A percentile compares a stretch with the other conserved stretches of the same genome.
Evolutionary conservation across 2,329 filamentous ascomycete species (phyloP).

Genomic region (Metarhizium humberi): DNA sequence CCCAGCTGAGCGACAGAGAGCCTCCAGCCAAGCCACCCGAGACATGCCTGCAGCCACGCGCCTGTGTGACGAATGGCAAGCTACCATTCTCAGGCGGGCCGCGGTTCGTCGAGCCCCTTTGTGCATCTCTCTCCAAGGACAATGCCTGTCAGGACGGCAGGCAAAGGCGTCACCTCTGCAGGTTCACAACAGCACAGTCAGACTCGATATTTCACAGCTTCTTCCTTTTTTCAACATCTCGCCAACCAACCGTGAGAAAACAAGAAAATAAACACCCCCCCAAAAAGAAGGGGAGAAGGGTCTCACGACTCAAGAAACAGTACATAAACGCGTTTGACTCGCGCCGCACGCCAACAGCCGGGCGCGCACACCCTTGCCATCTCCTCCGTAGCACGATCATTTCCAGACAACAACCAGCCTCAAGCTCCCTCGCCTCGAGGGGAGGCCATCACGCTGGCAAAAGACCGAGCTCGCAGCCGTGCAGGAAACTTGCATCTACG

Average conservation of each 20-base stretch:
- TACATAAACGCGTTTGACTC: neutral
- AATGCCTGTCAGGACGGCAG: too few species aligned
- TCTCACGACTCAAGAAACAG: slow-evolving; percentile 2
- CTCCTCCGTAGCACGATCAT: too few species aligned
- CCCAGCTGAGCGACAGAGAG: neutral
- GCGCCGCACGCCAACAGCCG: neutral
- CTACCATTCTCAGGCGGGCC: neutral
- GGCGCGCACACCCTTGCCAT: too few species aligned
- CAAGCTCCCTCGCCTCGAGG: too few species aligned
- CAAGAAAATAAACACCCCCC: neutral
- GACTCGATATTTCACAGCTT: too few species aligned
- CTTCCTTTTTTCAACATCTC: neutral
- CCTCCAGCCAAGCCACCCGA: neutral
- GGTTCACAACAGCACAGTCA: too few species aligned
- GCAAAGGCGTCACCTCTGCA: too few species aligned
- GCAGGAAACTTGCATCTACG: neutral
- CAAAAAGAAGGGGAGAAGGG: neutral
- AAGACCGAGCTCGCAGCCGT: neutral
- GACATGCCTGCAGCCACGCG: slow-evolving; percentile 9
- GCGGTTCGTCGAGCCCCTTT: neutral
- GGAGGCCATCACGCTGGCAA: neutral
- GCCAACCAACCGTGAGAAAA: neutral
- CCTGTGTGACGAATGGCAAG: slow-evolving; percentile 7
- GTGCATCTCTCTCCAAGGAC: too few species aligned
- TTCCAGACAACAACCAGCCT: too few species aligned